A percentile compares a stretch with the other conserved stretches of the same genome.
Evolutionary conservation across 441 rosid genomes (phyloP).

Genomic region (Syzygium malaccense): DNA sequence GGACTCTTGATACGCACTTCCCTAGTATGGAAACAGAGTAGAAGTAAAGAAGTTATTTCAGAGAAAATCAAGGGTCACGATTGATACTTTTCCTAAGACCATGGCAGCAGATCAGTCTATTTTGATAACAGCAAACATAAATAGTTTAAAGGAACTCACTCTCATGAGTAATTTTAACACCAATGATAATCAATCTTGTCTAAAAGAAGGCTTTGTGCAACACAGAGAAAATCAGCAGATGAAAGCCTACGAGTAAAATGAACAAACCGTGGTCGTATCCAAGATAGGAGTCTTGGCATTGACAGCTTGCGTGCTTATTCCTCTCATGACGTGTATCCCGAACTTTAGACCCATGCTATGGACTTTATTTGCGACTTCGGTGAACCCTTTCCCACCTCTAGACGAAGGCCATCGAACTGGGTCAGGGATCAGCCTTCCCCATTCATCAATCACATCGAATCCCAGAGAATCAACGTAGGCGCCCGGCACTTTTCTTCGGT

Average conservation of each 20-base stretch:
- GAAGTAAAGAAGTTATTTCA: neutral
- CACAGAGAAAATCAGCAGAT: neutral
- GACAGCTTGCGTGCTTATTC: constrained; percentile 87
- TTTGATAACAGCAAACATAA: neutral
- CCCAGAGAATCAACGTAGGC: constrained; percentile 71
- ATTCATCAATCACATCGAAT: constrained; percentile 87
- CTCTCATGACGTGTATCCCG: constrained; percentile 95
- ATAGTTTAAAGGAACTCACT: neutral
- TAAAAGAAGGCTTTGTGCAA: neutral
- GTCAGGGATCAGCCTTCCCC: constrained; percentile 92
- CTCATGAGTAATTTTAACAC: neutral
- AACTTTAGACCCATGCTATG: constrained; percentile 88
- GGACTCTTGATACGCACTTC: constrained; percentile 51
- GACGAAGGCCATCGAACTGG: constrained; percentile 89
- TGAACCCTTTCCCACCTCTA: constrained; percentile 66
- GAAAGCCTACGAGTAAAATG: neutral
- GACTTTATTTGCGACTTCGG: constrained; percentile 68
- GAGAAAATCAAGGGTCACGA: neutral
- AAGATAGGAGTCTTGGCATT: constrained; percentile 70
- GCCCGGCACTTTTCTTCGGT: constrained; percentile 70
- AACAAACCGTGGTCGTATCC: constrained; percentile 46
- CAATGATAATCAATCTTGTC: neutral
- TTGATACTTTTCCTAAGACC: neutral
- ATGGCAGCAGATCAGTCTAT: neutral
- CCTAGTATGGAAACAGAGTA: constrained; percentile 30